Evolutionary conservation across 2,329 filamentous ascomycete genomes (phyloP), one percentile per base, ranked within the genome.

Genomic region (Tetracladium maxilliforme): DNA sequence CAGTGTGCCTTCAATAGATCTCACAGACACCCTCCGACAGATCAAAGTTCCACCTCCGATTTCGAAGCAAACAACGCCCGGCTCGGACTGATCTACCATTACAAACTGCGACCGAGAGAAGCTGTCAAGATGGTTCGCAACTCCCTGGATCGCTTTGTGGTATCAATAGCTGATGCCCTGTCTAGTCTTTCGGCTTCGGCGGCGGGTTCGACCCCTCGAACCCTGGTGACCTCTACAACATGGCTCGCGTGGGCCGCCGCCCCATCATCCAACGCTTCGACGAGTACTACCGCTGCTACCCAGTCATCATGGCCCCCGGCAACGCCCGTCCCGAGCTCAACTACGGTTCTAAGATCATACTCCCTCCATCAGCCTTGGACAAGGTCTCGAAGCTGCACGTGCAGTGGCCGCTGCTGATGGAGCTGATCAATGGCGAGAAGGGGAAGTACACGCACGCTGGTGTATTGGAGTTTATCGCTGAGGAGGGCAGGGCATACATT

Each of bases 271-370:
- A 83, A 41, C 81, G 86, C 32, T 98, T 98, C 58, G 87, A 98
- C 52, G 90, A 98, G 53, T 95, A 93, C 59, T 95, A 94, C 56
- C 77, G 90, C 43, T 94, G 86, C 61, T 98, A 95, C 45, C 90
- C 90, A 21, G 69, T 94, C 42, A 74, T 77, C 41, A 95, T 98
- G 86, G 72, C 92, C 33, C 83, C 86, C 9, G 86, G 87, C 4
- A 71, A 82, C 19, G 86, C 94, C 42, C 70, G 90, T 37, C 78
- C 81, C 26, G 77, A 86, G 38, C 74, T 92, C 33, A 95, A 95
- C 60, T 86, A 90, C 47, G 90, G 90, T 38, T 92, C 87, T 52
- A 98, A 98, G 61, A 87, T 98, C 41, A 82, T 98, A 47, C 73
- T 98, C 34, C 90, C 90, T n/a, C 80, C 90, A 0, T 93, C 84